Evolutionary conservation across 1,284 basidiomycete species (phyloP).

Genomic region (Boletus holoroseus): DNA sequence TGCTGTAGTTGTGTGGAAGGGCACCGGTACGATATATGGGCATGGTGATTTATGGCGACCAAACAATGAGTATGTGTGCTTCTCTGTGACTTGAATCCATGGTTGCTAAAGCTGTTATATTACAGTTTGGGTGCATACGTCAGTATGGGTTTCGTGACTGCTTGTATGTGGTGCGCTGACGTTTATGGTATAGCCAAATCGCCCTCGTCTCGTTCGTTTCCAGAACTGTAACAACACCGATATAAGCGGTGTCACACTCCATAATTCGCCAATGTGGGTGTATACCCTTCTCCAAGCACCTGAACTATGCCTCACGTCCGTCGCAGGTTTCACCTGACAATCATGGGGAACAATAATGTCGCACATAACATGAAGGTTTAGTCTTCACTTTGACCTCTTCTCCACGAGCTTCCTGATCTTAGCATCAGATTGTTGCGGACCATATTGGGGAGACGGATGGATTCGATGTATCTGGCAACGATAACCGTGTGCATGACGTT

Average conservation of each 20-base stretch:
- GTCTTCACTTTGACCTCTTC: background rate
- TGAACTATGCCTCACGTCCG: background rate
- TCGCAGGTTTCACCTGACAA: slow-evolving; percentile 13
- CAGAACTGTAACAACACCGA: slow-evolving; percentile 8
- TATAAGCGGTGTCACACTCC: slow-evolving; percentile 18
- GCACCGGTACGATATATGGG: slow-evolving; percentile 10
- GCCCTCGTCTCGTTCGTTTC: slow-evolving; percentile 14
- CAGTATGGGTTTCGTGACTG: background rate
- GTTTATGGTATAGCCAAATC: background rate
- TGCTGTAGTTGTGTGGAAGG: slow-evolving; percentile 9
- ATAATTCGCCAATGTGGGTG: slow-evolving; percentile 11
- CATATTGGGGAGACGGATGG: slow-evolving; percentile 16
- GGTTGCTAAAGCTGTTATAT: background rate
- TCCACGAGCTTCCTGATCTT: background rate
- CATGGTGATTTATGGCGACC: slow-evolving; percentile 10
- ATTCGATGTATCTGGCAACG: slow-evolving; percentile 15
- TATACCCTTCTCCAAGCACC: background rate
- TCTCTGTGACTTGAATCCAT: background rate
- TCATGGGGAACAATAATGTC: slow-evolving; percentile 11
- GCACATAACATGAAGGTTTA: slow-evolving; percentile 14
- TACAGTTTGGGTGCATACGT: slow-evolving; percentile 8
- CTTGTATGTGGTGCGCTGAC: slow-evolving; percentile 2
- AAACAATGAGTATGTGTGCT: background rate
- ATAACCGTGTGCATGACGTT: slow-evolving; percentile 18
- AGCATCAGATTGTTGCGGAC: slow-evolving; percentile 13